Evolutionary conservation across 495 filamentous ascomycete genomes (phyloP).

Genomic region (Aspergillus avenaceus): DNA sequence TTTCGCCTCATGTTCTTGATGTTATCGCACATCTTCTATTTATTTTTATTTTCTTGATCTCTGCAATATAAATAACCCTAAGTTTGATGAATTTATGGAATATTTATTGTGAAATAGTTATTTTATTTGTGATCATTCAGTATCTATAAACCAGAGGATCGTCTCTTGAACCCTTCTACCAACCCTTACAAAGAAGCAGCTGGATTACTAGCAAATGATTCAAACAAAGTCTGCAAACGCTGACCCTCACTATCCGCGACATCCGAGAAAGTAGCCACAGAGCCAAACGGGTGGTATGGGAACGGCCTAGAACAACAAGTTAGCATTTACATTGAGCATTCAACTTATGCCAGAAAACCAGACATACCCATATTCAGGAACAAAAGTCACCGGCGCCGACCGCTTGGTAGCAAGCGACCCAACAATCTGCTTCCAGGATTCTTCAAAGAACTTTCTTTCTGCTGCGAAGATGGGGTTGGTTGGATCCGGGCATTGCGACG

Average conservation of each 20-base stretch:
- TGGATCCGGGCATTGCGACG: conserved; percentile 27
- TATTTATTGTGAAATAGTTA: too few species aligned
- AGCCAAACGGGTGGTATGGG: conserved; percentile 26
- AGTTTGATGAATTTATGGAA: too few species aligned
- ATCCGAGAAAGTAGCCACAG: conserved; percentile 13
- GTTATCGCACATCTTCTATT: too few species aligned
- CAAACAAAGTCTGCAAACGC: conserved; percentile 18
- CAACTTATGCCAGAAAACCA: neutral
- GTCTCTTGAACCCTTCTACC: too few species aligned
- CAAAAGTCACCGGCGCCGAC: conserved; percentile 17
- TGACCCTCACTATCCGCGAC: conserved; percentile 26
- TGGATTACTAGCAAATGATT: neutral
- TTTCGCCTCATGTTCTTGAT: too few species aligned
- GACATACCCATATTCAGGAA: conserved; percentile 29
- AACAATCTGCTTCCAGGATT: conserved; percentile 19
- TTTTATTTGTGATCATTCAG: too few species aligned
- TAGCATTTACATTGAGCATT: neutral
- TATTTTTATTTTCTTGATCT: too few species aligned
- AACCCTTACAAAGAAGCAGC: neutral
- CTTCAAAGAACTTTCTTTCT: conserved; percentile 25
- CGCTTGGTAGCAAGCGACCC: conserved; percentile 5
- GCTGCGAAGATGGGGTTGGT: conserved; percentile 18
- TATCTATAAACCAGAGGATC: too few species aligned
- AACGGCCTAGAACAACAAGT: conserved; percentile 18
- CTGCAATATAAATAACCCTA: too few species aligned